Base-by-base conservation (phyloP, 106 monocot genomes). In the Dendrobium chrysotoxum region DNA sequence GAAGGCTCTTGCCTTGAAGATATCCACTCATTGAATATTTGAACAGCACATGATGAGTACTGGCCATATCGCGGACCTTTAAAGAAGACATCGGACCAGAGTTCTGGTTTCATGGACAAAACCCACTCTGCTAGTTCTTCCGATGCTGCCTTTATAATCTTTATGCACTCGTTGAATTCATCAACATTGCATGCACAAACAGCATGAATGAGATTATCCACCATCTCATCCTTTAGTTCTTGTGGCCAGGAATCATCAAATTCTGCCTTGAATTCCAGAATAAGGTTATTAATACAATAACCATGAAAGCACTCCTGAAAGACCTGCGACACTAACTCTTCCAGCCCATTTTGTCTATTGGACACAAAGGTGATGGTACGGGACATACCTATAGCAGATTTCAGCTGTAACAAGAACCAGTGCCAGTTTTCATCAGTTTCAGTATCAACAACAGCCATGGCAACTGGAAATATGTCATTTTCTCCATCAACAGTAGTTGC, bases 51-150 rank as follows among this genome's bases (percentile, higher is more conserved):
- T 21, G 91, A 92, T 21, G 91, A 91, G 64, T 93, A 85, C 23
- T 71, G 79, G 11, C 94, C 88, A 41, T 82, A 86, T 10, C 98
- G 81, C 35, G 84, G 25, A 15, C 98, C 98, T 82, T 95, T 99
- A 81, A 99, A 93, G 77, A 82, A 95, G 20, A 93, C 92, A 82
- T 95, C 89, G 10, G 98, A 99, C 98, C 98, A 99, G 28, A 73
- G 58, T 16, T 95, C 95, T 4, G 98, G 98, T 30, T 91, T 91
- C 11, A 75, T 84, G 6, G 81, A 83, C 75, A 92, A 73, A 46
- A 99, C 86, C 98, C 98, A 99, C 21, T 89, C 95, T 3, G 94
- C 87, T 31, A 91, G 79, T 41, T 95, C 92, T 73, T 85, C 79
- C 1, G 98, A 99, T 21, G 90, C 83, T 17, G 75, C 78, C 78